phyloP scores from a whole-genome alignment of 2,329 filamentous ascomycete species.

The Stemphylium beticola region DNA sequence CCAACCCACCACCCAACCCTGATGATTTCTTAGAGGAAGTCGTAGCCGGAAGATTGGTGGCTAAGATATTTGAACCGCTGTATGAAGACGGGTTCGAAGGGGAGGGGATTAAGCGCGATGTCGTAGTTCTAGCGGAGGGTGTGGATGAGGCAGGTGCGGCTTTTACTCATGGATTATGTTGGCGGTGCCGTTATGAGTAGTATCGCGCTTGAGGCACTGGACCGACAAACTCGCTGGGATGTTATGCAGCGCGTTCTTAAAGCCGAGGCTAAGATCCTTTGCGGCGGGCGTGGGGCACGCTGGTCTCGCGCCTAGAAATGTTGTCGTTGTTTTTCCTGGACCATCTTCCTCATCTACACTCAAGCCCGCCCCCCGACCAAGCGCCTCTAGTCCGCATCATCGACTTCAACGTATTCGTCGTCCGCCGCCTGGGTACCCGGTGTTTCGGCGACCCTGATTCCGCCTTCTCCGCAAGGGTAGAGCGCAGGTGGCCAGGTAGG shows the following conservation, averaged over 20 bases:
- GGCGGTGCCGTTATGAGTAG: neutral
- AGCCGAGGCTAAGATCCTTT: conserved; percentile 5
- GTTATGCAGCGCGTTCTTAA: conserved; percentile 1
- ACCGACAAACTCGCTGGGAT: neutral
- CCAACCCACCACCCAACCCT: too few species aligned
- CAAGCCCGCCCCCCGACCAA: too few species aligned
- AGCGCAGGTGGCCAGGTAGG: too few species aligned
- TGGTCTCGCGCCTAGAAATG: conserved; percentile 15
- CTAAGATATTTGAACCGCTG: conserved; percentile 15
- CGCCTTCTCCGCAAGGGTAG: neutral
- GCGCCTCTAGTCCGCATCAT: neutral
- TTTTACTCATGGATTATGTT: conserved; percentile 8
- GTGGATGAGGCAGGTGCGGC: conserved; percentile 2
- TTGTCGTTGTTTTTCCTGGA: conserved; percentile 1
- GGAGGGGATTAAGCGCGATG: conserved; percentile 2
- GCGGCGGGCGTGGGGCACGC: conserved; percentile 7
- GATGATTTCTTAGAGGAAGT: too few species aligned
- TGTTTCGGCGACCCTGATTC: neutral
- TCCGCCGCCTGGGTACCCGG: neutral
- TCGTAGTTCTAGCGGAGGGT: conserved; percentile 1
- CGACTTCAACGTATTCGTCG: conserved; percentile 4
- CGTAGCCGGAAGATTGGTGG: neutral
- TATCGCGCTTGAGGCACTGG: neutral
- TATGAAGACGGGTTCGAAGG: conserved; percentile 2
- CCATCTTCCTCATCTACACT: neutral